Evolutionary conservation across 129 eudicot species (phyloP).

Genomic region (Artemisia annua): DNA sequence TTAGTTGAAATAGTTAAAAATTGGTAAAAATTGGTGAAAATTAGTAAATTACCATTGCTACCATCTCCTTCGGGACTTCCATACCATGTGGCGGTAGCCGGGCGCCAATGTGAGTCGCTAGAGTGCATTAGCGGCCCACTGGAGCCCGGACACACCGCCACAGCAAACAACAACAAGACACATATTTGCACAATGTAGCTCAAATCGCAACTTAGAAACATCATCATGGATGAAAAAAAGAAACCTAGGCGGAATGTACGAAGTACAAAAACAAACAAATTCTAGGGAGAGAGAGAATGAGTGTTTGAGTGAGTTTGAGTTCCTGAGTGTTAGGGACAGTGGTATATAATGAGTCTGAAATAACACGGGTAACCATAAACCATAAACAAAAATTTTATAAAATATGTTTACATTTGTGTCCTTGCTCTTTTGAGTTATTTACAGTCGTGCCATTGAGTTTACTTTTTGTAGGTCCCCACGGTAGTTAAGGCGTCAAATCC

Average conservation of each 20-base stretch:
- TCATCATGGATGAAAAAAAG: conserved; percentile 21
- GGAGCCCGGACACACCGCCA: conserved; percentile 17
- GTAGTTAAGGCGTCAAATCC: conserved; percentile 72
- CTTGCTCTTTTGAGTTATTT: conserved; percentile 21
- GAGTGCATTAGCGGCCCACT: conserved; percentile 27
- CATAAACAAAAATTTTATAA: not conserved
- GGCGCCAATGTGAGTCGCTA: conserved; percentile 63
- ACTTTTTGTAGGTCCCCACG: conserved; percentile 46
- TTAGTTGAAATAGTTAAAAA: not conserved
- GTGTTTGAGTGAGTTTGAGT: conserved; percentile 25
- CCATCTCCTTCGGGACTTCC: conserved; percentile 97
- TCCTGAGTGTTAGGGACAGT: conserved; percentile 27
- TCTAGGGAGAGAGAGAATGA: conserved; percentile 19
- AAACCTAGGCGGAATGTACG: conserved; percentile 40
- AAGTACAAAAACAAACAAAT: conserved; percentile 21
- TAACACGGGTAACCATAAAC: conserved; percentile 16
- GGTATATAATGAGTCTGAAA: conserved; percentile 28
- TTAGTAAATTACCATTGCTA: conserved; percentile 60
- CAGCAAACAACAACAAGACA: conserved; percentile 12
- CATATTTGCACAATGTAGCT: conserved; percentile 18
- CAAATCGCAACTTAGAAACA: conserved; percentile 8
- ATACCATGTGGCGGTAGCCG: conserved; percentile 98
- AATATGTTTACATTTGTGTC: conserved; percentile 15
- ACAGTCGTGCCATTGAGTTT: conserved; percentile 47
- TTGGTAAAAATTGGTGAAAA: conserved; percentile 16